Conservation (phyloP, 495 filamentous ascomycete species). For the Aspergillus saccharolyticus region DNA sequence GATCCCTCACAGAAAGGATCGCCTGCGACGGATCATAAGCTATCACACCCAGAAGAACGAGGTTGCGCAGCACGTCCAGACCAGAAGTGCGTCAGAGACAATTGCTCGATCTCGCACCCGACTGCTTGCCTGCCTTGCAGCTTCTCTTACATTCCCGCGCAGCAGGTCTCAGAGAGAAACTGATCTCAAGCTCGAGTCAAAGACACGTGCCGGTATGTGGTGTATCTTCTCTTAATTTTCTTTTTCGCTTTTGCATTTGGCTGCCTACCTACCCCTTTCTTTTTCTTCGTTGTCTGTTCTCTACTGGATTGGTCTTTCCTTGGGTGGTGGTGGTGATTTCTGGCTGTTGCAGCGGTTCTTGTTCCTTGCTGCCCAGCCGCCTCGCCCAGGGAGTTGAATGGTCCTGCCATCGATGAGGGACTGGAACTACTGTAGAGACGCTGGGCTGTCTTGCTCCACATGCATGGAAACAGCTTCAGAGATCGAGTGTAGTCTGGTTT, state of each 20-base stretch:
- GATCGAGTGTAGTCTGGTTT: not conserved
- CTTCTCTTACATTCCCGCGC: slow-evolving; percentile 21
- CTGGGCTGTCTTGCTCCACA: not conserved
- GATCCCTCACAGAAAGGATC: slow-evolving; percentile 1
- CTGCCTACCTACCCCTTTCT: not conserved
- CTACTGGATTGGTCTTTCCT: not conserved
- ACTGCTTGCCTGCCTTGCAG: slow-evolving; percentile 24
- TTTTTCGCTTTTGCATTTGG: not conserved
- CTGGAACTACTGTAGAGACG: not conserved
- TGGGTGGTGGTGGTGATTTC: not conserved
- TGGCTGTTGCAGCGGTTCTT: not conserved
- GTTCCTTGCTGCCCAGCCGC: slow-evolving; percentile 10
- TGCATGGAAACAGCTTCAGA: not conserved
- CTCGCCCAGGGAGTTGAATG: not conserved
- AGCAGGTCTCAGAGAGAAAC: slow-evolving; percentile 20
- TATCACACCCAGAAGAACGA: slow-evolving; percentile 1
- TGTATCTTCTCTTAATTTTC: slow-evolving; percentile 10
- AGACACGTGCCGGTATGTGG: slow-evolving; percentile 22
- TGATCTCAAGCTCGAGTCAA: slow-evolving; percentile 10
- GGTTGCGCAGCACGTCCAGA: slow-evolving; percentile 5
- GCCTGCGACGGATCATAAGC: slow-evolving; percentile 1
- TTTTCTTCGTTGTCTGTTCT: slow-evolving; percentile 8
- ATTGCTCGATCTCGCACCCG: slow-evolving; percentile 10
- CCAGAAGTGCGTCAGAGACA: slow-evolving; percentile 14
- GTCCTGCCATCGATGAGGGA: slow-evolving; percentile 6